phyloP scores from a whole-genome alignment of 1,284 basidiomycete genomes.

The Exobasidium rhododendri region DNA sequence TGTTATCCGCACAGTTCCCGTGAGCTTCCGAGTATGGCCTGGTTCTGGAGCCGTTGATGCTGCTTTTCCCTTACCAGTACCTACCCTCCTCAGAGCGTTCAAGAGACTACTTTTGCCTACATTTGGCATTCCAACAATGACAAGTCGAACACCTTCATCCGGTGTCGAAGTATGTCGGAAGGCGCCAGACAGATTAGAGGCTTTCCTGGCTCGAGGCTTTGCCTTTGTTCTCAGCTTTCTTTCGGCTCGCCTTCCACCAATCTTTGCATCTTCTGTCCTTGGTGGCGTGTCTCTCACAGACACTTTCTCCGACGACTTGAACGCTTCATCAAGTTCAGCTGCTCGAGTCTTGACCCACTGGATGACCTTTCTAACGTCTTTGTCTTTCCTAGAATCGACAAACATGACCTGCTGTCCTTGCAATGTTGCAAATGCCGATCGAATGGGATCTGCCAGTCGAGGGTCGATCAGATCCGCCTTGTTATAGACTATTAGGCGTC shows the following conservation, averaged over 20 bases:
- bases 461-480: conserved; percentile 86
- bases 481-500: conserved; percentile 81
- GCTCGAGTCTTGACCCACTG: conserved; percentile 50
- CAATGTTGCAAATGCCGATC: conserved; percentile 57
- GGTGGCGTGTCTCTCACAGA: neutral
- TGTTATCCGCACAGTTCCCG: conserved; percentile 50
- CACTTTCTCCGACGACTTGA: conserved; percentile 19
- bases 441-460: conserved; percentile 67
- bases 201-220: conserved; percentile 17
- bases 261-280: neutral
- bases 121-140: conserved; percentile 82
- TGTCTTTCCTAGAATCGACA: conserved; percentile 58
- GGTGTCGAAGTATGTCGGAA: conserved; percentile 48
- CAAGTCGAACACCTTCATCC: conserved; percentile 46
- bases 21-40: conserved; percentile 50
- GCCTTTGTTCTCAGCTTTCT: neutral
- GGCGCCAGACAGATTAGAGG: conserved; percentile 45
- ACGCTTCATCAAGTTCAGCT: conserved; percentile 23
- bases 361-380: conserved; percentile 58
- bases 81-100: conserved; percentile 83
- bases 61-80: conserved; percentile 81
- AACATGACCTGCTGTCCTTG: conserved; percentile 59
- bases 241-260: neutral
- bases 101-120: conserved; percentile 94
- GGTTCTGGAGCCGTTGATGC: conserved; percentile 84